Base-by-base conservation (phyloP, 2,329 filamentous ascomycete genomes). In the Fusarium nurragi region DNA sequence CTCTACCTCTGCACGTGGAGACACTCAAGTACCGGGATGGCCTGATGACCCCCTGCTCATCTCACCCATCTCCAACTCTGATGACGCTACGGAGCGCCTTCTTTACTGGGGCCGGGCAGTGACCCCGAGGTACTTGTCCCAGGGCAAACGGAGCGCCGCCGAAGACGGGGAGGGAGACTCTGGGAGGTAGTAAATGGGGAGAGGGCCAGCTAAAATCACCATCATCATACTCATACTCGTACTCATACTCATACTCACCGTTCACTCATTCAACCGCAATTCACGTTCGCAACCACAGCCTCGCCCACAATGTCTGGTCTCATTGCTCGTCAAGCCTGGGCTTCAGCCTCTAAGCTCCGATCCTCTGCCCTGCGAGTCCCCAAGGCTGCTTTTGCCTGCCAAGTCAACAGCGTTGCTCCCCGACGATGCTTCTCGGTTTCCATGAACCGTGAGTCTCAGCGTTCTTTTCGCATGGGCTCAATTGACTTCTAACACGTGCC, bases 391-490 rank as follows among this genome's bases (percentile, higher is more conserved):
- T 64, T 70, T 18, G 44, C 51, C 21, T 58, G 55, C 51, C 54
- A 38, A 40, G 60, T 38, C 37, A 68, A 52, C 38, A 56, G 37
- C 28, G 44, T 53, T 59, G 47, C 51, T 36, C 68, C 57, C 32
- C 66, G 64, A 58, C 68, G 69, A 63, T 67, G 48, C 55, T 71
- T 72, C 37, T 72, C 70, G 57, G 59, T 65, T 43, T 70, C 69
- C 14, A 43, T 67, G n/a, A 68, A 65, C 57, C 55, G 69, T 71
- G 28, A 40, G 69, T 55, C 28, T 21, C 14, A 23, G 4, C 18
- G 10, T 5, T 13, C n/a, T 22, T 25, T n/a, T 19, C 12, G 12
- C 14, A 18, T 13, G 12, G 14, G 3, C 5, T 23, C 50, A 57
- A 44, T 44, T 38, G 4, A 1, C 5, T 16, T 32, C 50, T 61